These are phyloP conservation scores for Microdochium trichocladiopsis DNA, from an alignment of 2,329 filamentous ascomycete genomes.

Conservation along the genomic window DNA sequence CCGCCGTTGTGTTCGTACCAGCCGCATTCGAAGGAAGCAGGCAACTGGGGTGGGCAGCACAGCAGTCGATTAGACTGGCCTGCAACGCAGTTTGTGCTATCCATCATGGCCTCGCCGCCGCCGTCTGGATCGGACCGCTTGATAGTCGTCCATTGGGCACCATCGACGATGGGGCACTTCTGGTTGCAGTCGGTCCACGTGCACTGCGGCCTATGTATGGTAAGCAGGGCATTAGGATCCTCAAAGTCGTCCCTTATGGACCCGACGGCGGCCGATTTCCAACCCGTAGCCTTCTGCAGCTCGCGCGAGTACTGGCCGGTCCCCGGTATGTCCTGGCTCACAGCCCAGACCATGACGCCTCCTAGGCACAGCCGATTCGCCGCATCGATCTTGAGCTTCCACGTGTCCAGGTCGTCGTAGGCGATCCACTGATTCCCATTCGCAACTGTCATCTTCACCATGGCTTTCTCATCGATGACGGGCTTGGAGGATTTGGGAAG, in stretches of 20 bases:
- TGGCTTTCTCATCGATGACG: conserved; percentile 5
- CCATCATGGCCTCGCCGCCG: not conserved
- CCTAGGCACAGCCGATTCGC: conserved; percentile 20
- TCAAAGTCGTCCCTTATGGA: not conserved
- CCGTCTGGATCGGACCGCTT: not conserved
- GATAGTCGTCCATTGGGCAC: not conserved
- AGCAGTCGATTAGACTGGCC: not conserved
- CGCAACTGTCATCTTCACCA: conserved; percentile 16
- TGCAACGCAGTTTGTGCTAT: not conserved
- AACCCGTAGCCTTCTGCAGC: not conserved
- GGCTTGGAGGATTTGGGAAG: conserved; percentile 15
- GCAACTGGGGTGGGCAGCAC: not conserved
- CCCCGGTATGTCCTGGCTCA: not conserved
- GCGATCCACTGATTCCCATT: conserved; percentile 18
- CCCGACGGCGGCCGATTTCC: not conserved
- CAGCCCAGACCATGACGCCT: conserved; percentile 22
- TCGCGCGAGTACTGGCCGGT: not conserved
- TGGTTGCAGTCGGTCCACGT: not conserved
- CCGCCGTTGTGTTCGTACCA: not conserved
- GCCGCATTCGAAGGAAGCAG: not conserved
- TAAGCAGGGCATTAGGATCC: not conserved
- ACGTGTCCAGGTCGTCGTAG: conserved; percentile 18
- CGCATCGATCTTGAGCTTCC: conserved; percentile 15
- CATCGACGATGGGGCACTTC: not conserved
- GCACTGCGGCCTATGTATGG: not conserved